Evolutionary conservation across 768 basidiomycete species (phyloP), one percentile per base, ranked within the genome.

Genomic region (Collybia mongolica): DNA sequence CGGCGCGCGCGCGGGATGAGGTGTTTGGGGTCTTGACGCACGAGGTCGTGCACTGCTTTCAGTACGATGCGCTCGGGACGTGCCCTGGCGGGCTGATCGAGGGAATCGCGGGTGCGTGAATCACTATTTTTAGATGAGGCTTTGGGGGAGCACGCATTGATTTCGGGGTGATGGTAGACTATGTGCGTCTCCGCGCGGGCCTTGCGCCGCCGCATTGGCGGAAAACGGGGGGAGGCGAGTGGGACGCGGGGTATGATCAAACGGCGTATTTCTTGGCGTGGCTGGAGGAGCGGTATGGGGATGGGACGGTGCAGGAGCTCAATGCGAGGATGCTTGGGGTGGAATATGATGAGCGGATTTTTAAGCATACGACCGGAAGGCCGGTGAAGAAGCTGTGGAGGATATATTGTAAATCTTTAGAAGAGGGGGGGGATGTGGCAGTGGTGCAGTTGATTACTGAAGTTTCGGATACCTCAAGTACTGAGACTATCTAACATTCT

Each of bases 21-120:
- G 83, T 90, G 43, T 55, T 69, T 37, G 90, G 89, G 3, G 87
- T 90, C 2, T 71, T 92, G 2, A 70, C 77, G 29, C 89, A 88
- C 61, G 88, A 92, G 66, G 76, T 86, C 60, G 88, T 89, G 5
- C 90, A 92, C 55, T 90, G 86, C 60, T 91, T 76, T 62, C 90
- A 91, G 60, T 79, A 82, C 65, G 75, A 88, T 57, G 86, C 76
- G 1, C 60, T 69, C 19, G 82, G 72, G 20, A 78, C 75, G 38
- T 84, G 79, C 55, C 86, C 87, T 0, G 77, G 79, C 1, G 90
- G 90, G 1, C 68, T 93, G 41, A 81, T 89, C 54, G 90, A 93
- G 60, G 90, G 90, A 17, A 75, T 93, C 22, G 90, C 89, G 64
- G 88, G 88, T 86, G 51, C 38, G 71, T 53, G 14, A 12, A 9